Conservation (phyloP, 2,329 filamentous ascomycete species). For the Fusarium beomiforme region DNA sequence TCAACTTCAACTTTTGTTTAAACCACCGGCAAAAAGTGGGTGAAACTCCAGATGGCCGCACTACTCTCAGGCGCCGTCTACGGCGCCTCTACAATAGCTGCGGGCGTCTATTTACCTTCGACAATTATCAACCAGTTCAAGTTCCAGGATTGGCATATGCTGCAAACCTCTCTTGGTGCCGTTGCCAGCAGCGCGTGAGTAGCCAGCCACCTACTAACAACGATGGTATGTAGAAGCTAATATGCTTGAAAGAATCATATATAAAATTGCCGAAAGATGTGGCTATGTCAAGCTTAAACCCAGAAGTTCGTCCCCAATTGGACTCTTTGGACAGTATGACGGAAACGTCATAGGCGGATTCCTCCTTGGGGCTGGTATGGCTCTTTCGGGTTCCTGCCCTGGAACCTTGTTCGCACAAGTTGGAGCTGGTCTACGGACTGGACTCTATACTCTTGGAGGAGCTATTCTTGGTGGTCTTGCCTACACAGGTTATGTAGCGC, state of each 20-base stretch:
- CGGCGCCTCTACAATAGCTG: conserved; percentile 67
- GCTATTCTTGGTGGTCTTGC: conserved; percentile 64
- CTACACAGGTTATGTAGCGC: conserved; percentile 58
- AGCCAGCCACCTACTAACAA: background rate
- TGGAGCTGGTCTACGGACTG: conserved; percentile 62
- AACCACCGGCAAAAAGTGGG: background rate
- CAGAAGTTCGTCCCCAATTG: conserved; percentile 61
- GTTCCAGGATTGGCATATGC: conserved; percentile 71
- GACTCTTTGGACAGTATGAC: conserved; percentile 65
- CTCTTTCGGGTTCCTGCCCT: conserved; percentile 71
- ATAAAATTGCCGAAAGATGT: conserved; percentile 56
- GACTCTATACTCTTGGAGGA: conserved; percentile 63
- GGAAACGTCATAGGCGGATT: conserved; percentile 72
- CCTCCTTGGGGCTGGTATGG: conserved; percentile 73
- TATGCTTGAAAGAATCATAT: conserved; percentile 50
- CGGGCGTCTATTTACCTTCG: conserved; percentile 68
- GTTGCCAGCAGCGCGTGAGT: conserved; percentile 70
- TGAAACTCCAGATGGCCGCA: conserved; percentile 42
- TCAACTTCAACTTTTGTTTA: background rate
- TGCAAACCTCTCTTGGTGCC: conserved; percentile 71
- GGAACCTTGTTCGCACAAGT: conserved; percentile 72
- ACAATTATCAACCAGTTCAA: conserved; percentile 70
- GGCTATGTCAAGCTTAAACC: conserved; percentile 57
- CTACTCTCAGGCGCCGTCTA: conserved; percentile 66
- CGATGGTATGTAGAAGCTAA: background rate